These are phyloP conservation scores for Coemansia sp. DNA, from an alignment of 192 early-diverging fungal genomes.

Conservation along the genomic window DNA sequence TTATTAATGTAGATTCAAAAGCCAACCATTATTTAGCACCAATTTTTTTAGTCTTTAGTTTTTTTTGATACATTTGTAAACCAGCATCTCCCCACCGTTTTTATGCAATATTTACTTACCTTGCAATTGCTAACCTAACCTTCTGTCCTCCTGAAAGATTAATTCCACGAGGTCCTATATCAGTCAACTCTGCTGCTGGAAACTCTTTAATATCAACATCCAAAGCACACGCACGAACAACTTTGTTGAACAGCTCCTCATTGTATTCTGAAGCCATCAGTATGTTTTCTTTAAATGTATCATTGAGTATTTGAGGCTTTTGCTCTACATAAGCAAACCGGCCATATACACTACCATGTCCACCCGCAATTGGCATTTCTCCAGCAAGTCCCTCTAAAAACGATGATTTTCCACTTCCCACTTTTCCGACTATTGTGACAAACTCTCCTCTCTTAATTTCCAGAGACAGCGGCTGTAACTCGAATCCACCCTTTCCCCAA, in stretches of 20 bases:
- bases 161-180: conserved; percentile 58
- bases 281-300: conserved; percentile 47
- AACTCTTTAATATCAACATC: conserved; percentile 19
- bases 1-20: neutral
- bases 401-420: conserved; percentile 71
- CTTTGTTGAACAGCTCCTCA: conserved; percentile 15
- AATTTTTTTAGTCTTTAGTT: too few relatives aligned
- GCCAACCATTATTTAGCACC: too few relatives aligned
- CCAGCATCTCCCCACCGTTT: too few relatives aligned
- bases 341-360: conserved; percentile 68
- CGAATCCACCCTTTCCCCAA: conserved; percentile 30
- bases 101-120: conserved; percentile 8
- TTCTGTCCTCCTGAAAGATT: conserved; percentile 60
- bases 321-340: conserved; percentile 44
- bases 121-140: conserved; percentile 37
- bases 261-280: conserved; percentile 38
- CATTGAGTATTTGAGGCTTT: conserved; percentile 39
- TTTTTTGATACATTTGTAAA: too few relatives aligned
- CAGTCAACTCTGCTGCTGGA: conserved; percentile 42
- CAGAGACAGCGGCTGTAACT: conserved; percentile 60
- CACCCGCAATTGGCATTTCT: conserved; percentile 76
- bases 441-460: conserved; percentile 64
- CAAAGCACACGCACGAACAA: conserved; percentile 33
- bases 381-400: conserved; percentile 67
- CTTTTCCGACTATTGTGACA: conserved; percentile 76